These are phyloP conservation scores for Nitzschia sp. DNA, from an alignment of 108 stramenopile species.

Conservation along the genomic window DNA sequence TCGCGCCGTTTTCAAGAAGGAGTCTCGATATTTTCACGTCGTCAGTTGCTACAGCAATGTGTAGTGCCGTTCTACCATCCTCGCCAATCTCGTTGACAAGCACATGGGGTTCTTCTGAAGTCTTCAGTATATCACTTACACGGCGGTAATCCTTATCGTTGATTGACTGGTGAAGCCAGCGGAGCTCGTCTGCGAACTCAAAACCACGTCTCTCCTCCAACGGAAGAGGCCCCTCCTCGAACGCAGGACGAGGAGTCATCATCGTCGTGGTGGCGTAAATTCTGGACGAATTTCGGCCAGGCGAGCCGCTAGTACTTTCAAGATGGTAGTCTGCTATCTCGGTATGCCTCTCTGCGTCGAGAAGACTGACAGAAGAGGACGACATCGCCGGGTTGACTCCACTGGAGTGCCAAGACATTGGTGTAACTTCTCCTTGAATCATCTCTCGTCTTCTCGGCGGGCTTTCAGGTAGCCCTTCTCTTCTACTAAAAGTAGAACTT, in stretches of 20 bases:
- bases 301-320: not conserved
- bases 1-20: constrained; percentile 58
- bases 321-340: constrained; percentile 22
- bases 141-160: not conserved
- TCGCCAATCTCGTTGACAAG: constrained; percentile 44
- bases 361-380: constrained; percentile 13
- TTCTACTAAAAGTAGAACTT: not conserved
- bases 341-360: constrained; percentile 10
- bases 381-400: constrained; percentile 13
- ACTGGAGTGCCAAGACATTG: constrained; percentile 6
- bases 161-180: constrained; percentile 24
- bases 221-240: not conserved
- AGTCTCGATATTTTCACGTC: constrained; percentile 47
- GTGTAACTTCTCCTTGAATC: not conserved
- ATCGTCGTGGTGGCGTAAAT: constrained; percentile 2
- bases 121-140: constrained; percentile 15
- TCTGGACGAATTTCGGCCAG: not conserved
- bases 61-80: constrained; percentile 71
- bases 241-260: not conserved
- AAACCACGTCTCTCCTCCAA: not conserved
- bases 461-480: not conserved
- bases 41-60: constrained; percentile 59
- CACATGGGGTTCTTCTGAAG: constrained; percentile 27
- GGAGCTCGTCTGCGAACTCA: constrained; percentile 6
- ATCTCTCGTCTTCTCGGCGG: not conserved